A percentile compares a stretch with the other conserved stretches of the same genome.
Conservation (phyloP, 345 rosid species). For the Citrus mangshanensis region DNA sequence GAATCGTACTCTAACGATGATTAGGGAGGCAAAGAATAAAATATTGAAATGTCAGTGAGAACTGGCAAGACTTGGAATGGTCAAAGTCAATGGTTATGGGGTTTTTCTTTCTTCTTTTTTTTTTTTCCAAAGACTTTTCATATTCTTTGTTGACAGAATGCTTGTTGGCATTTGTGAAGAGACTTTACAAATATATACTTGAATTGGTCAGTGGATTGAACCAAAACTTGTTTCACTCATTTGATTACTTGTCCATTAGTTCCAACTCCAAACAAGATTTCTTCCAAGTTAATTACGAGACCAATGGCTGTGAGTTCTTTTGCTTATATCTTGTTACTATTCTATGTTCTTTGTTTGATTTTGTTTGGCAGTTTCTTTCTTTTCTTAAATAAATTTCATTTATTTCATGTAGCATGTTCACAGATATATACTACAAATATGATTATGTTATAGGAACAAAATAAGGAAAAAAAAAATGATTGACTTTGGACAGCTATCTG, state of each 20-base stretch:
- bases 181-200: not conserved
- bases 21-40: too few species aligned
- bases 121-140: not conserved
- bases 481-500: not conserved
- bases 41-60: not conserved
- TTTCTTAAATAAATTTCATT: not conserved
- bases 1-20: not conserved
- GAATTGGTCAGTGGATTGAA: not conserved
- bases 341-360: not conserved
- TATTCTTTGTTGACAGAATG: not conserved
- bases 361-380: not conserved
- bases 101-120: too few species aligned
- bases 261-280: not conserved
- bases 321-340: not conserved
- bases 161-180: not conserved
- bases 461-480: not conserved
- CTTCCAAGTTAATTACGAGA: not conserved
- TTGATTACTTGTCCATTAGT: not conserved
- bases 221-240: not conserved
- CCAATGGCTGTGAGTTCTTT: slow-evolving; percentile 7
- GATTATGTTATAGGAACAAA: not conserved
- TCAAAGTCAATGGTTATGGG: slow-evolving; percentile 1
- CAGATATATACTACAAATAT: not conserved
- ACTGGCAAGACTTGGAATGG: not conserved
- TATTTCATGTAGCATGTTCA: not conserved